A percentile compares a stretch with the other conserved stretches of the same genome.
Evolutionary conservation across 257 asterid species (phyloP).

Genomic region (Thymus mandschuricus): DNA sequence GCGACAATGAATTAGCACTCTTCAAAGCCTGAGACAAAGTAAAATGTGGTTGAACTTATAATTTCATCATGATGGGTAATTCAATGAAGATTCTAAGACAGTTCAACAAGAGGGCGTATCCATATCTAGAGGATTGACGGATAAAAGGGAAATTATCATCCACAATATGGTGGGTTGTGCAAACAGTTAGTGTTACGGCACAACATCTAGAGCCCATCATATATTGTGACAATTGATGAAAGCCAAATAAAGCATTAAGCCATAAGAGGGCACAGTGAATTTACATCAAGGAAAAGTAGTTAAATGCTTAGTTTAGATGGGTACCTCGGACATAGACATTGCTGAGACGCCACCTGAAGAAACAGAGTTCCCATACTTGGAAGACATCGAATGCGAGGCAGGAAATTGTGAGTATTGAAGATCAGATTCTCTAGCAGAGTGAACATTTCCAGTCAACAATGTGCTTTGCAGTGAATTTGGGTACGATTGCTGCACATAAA

Average conservation of each 20-base stretch:
- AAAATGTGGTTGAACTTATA: not conserved
- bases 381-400: conserved; percentile 53
- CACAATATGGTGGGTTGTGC: conserved; percentile 2
- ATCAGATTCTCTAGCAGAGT: conserved; percentile 72
- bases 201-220: not conserved
- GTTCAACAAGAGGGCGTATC: not conserved
- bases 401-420: conserved; percentile 64
- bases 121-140: not conserved
- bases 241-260: too few relatives aligned
- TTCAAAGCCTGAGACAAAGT: conserved; percentile 59
- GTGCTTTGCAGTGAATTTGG: conserved; percentile 62
- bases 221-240: not conserved
- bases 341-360: conserved; percentile 60
- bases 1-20: conserved; percentile 54
- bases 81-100: not conserved
- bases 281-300: not conserved
- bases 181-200: not conserved
- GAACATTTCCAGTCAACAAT: conserved; percentile 57
- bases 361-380: conserved; percentile 59
- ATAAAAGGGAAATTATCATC: not conserved
- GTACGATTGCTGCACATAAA: conserved; percentile 51
- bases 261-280: too few relatives aligned
- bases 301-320: conserved; percentile 5
- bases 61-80: conserved; percentile 4
- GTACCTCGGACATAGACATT: conserved; percentile 78